Conservation (phyloP, 2,329 filamentous ascomycete genomes). For the Aspergillus intermedius region DNA sequence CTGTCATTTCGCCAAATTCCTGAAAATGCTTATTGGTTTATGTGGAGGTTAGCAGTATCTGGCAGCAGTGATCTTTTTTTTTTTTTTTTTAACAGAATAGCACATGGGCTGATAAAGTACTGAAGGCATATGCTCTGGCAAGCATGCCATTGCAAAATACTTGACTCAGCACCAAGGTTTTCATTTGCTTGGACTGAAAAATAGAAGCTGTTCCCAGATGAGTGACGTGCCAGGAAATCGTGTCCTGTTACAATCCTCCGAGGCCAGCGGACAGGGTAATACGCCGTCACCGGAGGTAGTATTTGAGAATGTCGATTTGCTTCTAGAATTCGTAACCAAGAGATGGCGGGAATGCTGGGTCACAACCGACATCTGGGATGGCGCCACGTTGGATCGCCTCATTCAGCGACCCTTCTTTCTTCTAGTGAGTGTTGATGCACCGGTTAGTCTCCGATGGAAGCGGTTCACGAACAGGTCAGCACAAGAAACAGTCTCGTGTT, state of each 20-base stretch:
- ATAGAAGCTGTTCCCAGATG: constrained; percentile 17
- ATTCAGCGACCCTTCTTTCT: constrained; percentile 84
- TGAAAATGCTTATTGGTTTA: constrained; percentile 46
- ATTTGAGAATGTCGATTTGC: constrained; percentile 59
- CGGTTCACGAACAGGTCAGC: constrained; percentile 58
- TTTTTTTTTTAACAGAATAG: neutral
- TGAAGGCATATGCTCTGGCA: constrained; percentile 84
- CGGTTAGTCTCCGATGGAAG: constrained; percentile 74
- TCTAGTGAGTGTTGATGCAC: constrained; percentile 84
- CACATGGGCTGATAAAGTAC: constrained; percentile 10
- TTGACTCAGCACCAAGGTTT: constrained; percentile 80
- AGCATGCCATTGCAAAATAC: constrained; percentile 82
- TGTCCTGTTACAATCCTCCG: constrained; percentile 20
- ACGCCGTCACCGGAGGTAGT: constrained; percentile 15
- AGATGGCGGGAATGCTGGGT: constrained; percentile 81
- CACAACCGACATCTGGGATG: constrained; percentile 72
- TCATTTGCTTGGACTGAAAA: constrained; percentile 58
- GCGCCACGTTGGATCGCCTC: constrained; percentile 66
- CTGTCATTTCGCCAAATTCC: neutral
- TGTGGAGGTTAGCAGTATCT: constrained; percentile 40
- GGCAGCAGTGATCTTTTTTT: neutral
- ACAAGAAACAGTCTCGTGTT: constrained; percentile 26
- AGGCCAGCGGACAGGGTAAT: constrained; percentile 12
- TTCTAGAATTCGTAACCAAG: constrained; percentile 80
- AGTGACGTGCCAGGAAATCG: constrained; percentile 22